Percentiles rank a stretch among this genome's conserved stretches.
phyloP scores from a whole-genome alignment of 2,329 filamentous ascomycete species.

The Fonsecaea nubica region DNA sequence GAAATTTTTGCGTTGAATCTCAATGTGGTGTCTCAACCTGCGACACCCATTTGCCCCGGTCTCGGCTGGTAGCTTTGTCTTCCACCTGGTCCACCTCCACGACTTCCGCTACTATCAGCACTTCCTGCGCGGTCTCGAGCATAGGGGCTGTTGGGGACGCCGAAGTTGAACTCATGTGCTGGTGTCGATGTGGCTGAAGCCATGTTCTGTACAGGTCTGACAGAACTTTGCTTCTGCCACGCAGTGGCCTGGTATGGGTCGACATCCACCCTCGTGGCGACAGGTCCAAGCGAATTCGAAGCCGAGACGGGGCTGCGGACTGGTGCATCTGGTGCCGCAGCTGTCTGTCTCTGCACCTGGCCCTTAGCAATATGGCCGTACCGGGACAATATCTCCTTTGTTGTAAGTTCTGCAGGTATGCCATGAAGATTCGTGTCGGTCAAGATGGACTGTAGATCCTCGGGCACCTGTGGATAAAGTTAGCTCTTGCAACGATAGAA shows the following conservation, averaged over 20 bases:
- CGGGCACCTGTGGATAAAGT: constrained; percentile 72
- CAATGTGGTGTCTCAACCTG: constrained; percentile 28
- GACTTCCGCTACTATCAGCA: constrained; percentile 36
- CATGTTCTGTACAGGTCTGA: constrained; percentile 69
- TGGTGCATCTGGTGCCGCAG: constrained; percentile 62
- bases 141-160: constrained; percentile 39
- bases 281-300: constrained; percentile 49
- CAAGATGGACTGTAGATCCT: constrained; percentile 85
- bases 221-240: constrained; percentile 83
- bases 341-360: constrained; percentile 58
- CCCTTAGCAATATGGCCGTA: constrained; percentile 81
- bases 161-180: constrained; percentile 34
- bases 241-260: constrained; percentile 74
- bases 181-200: constrained; percentile 23
- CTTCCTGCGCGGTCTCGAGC: constrained; percentile 38
- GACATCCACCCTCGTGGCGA: constrained; percentile 76
- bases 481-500: constrained; percentile 16
- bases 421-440: constrained; percentile 83
- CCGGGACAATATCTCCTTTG: constrained; percentile 93
- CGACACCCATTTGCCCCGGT: constrained; percentile 37
- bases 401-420: constrained; percentile 83
- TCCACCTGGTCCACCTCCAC: constrained; percentile 30
- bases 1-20: constrained; percentile 6
- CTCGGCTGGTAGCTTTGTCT: constrained; percentile 40
- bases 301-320: constrained; percentile 52